Percentiles rank a stretch among this genome's conserved stretches.
Evolutionary conservation across 495 filamentous ascomycete species (phyloP).

Genomic region (Glutinoglossum americanum): DNA sequence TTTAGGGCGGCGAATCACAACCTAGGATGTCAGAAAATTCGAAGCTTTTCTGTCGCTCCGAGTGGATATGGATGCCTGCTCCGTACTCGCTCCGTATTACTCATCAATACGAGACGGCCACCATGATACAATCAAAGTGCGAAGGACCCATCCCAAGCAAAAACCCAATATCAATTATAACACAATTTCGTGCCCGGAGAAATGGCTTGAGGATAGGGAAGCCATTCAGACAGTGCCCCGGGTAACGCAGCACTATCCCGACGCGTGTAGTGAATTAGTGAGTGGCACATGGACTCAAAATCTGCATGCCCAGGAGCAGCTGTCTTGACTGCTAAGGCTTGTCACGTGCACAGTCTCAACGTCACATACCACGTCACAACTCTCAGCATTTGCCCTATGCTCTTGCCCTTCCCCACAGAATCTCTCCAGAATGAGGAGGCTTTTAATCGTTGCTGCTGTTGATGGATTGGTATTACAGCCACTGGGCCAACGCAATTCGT

Average conservation of each 20-base stretch:
- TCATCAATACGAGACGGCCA: too few relatives aligned
- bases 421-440: background rate
- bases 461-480: conserved; percentile 78
- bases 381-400: background rate
- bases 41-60: background rate
- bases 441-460: conserved; percentile 59
- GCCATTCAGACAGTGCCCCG: too few relatives aligned
- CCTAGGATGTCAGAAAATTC: background rate
- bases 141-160: background rate
- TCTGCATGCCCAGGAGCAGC: background rate
- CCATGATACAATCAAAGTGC: too few relatives aligned
- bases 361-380: background rate
- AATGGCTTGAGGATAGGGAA: too few relatives aligned
- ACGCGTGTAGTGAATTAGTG: background rate
- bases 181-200: too few relatives aligned
- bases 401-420: background rate
- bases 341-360: background rate
- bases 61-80: too few relatives aligned
- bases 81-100: too few relatives aligned
- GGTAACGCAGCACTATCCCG: too few relatives aligned
- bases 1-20: background rate
- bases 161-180: too few relatives aligned
- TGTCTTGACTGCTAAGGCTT: background rate
- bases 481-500: conserved; percentile 20
- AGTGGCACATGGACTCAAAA: too few relatives aligned